Base-by-base conservation (phyloP, 2,329 filamentous ascomycete genomes). In the Aspergillus jensenii region DNA sequence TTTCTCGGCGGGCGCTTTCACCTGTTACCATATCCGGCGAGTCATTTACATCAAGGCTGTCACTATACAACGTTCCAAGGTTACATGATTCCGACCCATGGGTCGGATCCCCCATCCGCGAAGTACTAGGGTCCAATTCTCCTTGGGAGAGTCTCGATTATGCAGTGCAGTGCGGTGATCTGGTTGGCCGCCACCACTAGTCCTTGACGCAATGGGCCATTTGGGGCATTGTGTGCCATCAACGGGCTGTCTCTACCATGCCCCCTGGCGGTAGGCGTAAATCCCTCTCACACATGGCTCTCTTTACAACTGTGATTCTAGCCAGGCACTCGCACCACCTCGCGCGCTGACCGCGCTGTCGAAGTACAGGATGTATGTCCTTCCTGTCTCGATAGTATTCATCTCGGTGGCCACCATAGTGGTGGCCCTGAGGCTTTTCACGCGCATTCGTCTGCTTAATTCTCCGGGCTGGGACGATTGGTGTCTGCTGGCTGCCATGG, bases 391-490 rank as follows among this genome's bases (percentile, higher is more conserved):
- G 23, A 64, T 64, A 12, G 54, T 54, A 6, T 70, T 71, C 19
- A 59, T 65, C 8, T 25, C 27, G 1, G 39, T 69, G 45, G 55
- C 69, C 2, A 50, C 41, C 25, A 19, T 70, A n/a, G 51, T 54
- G 14, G 65, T 71, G 35, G 56, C 45, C 1, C 23, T 68, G 25
- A 62, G 70, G 19, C 43, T 72, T 33, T 67, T 58, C 25, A 66
- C 67, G 19, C 59, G 70, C 7, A 55, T 68, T 7, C 48, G 49
- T 19, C 25, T 71, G 11, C 59, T 68, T 17, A 66, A 61, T 35
- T 59, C 58, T 5, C 62, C 66, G 3, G 69, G 70, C 15, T 63
- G 64, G 55, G 70, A 72, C 57, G 70, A 72, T 57, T 59, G 46
- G 56, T 33, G 43, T 41, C 25, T 67, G 37, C n/a, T 70, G 15